Base-by-base conservation (phyloP, 2,329 filamentous ascomycete genomes). In the Myotisia sp. region DNA sequence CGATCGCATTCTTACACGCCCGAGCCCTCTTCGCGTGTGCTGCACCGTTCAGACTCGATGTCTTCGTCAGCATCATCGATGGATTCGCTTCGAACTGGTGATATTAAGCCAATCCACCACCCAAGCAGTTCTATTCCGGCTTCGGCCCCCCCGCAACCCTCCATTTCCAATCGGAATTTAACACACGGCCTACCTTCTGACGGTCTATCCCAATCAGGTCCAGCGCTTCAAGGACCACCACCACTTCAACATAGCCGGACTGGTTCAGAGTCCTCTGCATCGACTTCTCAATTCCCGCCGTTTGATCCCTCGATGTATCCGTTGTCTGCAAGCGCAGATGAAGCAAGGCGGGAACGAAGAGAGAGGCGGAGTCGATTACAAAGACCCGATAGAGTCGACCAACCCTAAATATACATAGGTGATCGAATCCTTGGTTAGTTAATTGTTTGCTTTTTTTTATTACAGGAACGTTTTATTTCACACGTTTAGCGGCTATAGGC, bases 1-100 rank as follows among this genome's bases (percentile, higher is more conserved):
- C 53, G 6, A 13, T 41, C 40, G 19, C 41, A 42, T 13, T 44
- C 44, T 5, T 35, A 37, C 13, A 26, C 33, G 22, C 21, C 26
- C 2, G 20, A 13, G 10, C n/a, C 20, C 12, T 23, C 17, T 20
- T 30, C 29, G 6, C 29, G 29, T 12, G 18, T 20, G 1, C 18
- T 20, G 4, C 13, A 32, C n/a, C 17, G 20, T 22, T 32, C 29
- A 17, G 29, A 32, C 6, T 32, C 29, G 12, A 19, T 32, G n/a
- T 6, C n/a, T 22, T 32, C 29, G 6, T 32, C 29, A n/a, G 22
- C 29, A 6, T 32, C 29, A 6, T 19, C 5, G 3, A 22, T 19
- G 16, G 29, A 32, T 16, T 32, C 29, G 5, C n/a, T n/a, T n/a
- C n/a, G n/a, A n/a, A n/a, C n/a, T n/a, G n/a, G n/a, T n/a, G n/a